Conservation (phyloP, 768 basidiomycete species). For the Crepidotus variabilis region DNA sequence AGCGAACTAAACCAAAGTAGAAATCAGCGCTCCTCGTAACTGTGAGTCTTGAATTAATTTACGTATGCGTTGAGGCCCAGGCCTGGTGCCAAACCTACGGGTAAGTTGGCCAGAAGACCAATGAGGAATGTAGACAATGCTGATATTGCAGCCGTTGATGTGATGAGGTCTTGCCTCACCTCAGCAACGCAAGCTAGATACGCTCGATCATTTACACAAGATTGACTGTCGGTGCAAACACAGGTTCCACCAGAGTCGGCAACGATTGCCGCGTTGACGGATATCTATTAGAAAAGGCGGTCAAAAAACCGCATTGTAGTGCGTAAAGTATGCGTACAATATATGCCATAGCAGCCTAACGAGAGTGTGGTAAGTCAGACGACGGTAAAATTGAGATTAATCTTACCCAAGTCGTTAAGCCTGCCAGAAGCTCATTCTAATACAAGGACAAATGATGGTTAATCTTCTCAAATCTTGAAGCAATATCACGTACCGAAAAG, state of each 20-base stretch:
- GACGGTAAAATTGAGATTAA: too few relatives aligned
- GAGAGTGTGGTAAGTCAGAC: constrained; percentile 10
- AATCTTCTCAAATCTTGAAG: neutral
- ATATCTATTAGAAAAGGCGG: constrained; percentile 55
- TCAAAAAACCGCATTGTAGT: neutral
- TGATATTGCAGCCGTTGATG: constrained; percentile 74
- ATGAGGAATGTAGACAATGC: constrained; percentile 76
- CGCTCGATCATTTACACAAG: constrained; percentile 45
- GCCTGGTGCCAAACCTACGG: constrained; percentile 85
- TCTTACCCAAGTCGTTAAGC: constrained; percentile 74
- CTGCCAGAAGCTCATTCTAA: constrained; percentile 76
- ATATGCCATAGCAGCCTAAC: constrained; percentile 88
- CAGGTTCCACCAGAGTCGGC: constrained; percentile 79
- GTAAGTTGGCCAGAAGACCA: constrained; percentile 84
- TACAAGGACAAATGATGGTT: too few relatives aligned
- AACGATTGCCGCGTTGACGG: constrained; percentile 81
- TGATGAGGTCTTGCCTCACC: constrained; percentile 75
- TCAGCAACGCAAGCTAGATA: constrained; percentile 59
- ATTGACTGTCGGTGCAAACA: constrained; percentile 59
- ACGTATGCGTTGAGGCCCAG: constrained; percentile 82
- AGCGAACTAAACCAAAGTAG: constrained; percentile 71
- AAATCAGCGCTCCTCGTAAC: too few relatives aligned
- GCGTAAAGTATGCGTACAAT: constrained; percentile 60
- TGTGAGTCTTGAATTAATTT: too few relatives aligned
- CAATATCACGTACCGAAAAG: constrained; percentile 41